Evolutionary conservation across 257 asterid species (phyloP), one percentile per base, ranked within the genome.

Genomic region (Nicotiana knightiana): DNA sequence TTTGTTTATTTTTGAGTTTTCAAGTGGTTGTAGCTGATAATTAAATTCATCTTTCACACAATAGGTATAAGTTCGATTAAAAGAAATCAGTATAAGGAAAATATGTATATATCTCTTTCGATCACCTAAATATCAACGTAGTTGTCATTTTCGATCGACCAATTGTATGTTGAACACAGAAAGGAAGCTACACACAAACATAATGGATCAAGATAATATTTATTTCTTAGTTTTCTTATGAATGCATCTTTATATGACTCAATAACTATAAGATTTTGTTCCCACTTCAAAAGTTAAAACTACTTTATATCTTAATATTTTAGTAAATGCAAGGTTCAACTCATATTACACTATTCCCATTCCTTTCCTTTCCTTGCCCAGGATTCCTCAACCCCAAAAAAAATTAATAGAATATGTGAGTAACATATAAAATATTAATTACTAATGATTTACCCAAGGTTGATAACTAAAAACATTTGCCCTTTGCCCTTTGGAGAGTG

Each of bases 401-500:
- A 33, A n/a, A 5, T 10, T 9, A 59, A 57, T 18, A 18, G 12
- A 32, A 77, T 32, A 77, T 33, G 15, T 33, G 21, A n/a, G 8
- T 7, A 16, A 35, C 21, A 58, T 58, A 77, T 59, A 2, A 79
- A 73, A 75, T 73, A 24, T 26, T 39, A 24, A 13, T 21, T 12
- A 13, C 17, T 7, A 18, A 24, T 48, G 26, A 53, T 26, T 48
- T 48, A 26, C 43, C 79, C 13, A 73, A 73, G 62, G 9, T 73
- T 16, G 79, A 48, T 73, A 71, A 73, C 79, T 73, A 73, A 48
- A 12, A 1, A 7, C 0, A 9, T 6, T 48, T 79, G 82, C 5
- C 82, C 73, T 6, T 48, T 79, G 82, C 5, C 82, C 73, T 79
- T 79, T 79, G 82, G 82, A 21, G 82, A 64, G 70, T 6, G 61